phyloP scores from a whole-genome alignment of 2,329 filamentous ascomycete genomes.

The Chaetomium olivaceum region DNA sequence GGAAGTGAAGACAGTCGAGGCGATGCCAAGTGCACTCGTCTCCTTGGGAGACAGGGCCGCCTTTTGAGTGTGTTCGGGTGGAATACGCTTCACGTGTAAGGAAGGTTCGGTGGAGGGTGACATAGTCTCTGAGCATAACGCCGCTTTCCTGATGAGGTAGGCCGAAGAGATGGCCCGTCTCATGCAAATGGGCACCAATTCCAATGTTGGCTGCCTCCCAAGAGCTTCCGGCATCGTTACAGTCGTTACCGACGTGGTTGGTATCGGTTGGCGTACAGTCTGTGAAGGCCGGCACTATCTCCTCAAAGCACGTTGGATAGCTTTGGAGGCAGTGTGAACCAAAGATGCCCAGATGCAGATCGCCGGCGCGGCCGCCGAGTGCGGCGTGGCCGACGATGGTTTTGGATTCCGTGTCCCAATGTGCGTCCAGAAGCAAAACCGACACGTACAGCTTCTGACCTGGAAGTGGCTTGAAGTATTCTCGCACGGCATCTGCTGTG shows the following conservation, averaged over 20 bases:
- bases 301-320: conserved; percentile 85
- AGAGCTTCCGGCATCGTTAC: conserved; percentile 80
- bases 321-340: conserved; percentile 90
- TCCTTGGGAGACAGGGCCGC: conserved; percentile 69
- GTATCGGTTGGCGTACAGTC: conserved; percentile 90
- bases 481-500: conserved; percentile 73
- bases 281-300: conserved; percentile 83
- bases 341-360: conserved; percentile 82
- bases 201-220: conserved; percentile 97
- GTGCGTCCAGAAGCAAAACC: conserved; percentile 80
- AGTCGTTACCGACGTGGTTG: conserved; percentile 78
- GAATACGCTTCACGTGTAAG: conserved; percentile 79
- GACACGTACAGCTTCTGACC: conserved; percentile 89
- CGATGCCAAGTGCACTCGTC: conserved; percentile 94
- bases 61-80: conserved; percentile 81
- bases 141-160: conserved; percentile 87
- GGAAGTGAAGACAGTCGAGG: conserved; percentile 83
- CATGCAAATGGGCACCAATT: conserved; percentile 89
- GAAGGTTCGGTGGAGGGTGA: conserved; percentile 81
- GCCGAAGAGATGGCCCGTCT: conserved; percentile 86
- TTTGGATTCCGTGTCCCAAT: conserved; percentile 75
- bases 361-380: conserved; percentile 71
- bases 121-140: conserved; percentile 90
- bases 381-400: conserved; percentile 80
- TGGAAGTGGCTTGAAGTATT: conserved; percentile 70